These are phyloP conservation scores for Apophysomyces variabilis DNA, from an alignment of 371 early-diverging fungal species.

Conservation along the genomic window DNA sequence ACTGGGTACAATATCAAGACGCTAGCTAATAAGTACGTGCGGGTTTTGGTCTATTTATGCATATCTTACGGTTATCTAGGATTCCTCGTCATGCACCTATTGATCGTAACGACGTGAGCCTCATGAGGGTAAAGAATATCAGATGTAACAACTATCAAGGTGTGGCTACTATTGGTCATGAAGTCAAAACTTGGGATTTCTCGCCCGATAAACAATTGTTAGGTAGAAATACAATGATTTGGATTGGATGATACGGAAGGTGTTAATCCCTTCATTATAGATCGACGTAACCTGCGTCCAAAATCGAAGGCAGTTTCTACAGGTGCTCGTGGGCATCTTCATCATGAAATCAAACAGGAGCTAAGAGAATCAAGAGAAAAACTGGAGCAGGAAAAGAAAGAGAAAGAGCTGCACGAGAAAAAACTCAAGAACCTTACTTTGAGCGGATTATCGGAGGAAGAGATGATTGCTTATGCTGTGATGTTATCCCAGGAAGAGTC, in stretches of 20 bases:
- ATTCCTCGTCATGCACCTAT: constrained; percentile 46
- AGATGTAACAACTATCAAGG: constrained; percentile 51
- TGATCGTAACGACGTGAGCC: constrained; percentile 38
- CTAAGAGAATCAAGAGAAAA: constrained; percentile 41
- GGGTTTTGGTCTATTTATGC: neutral
- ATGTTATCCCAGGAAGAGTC: constrained; percentile 49
- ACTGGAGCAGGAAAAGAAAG: constrained; percentile 36
- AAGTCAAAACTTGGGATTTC: constrained; percentile 57
- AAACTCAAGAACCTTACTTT: constrained; percentile 37
- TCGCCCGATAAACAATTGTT: constrained; percentile 42
- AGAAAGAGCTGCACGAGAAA: constrained; percentile 31
- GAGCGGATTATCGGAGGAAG: constrained; percentile 51
- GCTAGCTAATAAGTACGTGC: constrained; percentile 29
- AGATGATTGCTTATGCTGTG: constrained; percentile 53
- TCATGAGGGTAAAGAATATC: constrained; percentile 50
- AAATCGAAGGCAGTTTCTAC: constrained; percentile 27
- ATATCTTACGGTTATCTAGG: constrained; percentile 17
- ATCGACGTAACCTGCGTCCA: constrained; percentile 25
- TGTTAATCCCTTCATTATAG: neutral
- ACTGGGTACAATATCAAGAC: constrained; percentile 37
- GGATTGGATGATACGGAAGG: too few relatives aligned
- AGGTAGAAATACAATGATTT: constrained; percentile 11
- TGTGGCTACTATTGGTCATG: constrained; percentile 49
- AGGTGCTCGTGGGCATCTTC: constrained; percentile 26
- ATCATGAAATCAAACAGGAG: constrained; percentile 47